Conservation (phyloP, 257 asterid species). For the Plectranthus barbatus region DNA sequence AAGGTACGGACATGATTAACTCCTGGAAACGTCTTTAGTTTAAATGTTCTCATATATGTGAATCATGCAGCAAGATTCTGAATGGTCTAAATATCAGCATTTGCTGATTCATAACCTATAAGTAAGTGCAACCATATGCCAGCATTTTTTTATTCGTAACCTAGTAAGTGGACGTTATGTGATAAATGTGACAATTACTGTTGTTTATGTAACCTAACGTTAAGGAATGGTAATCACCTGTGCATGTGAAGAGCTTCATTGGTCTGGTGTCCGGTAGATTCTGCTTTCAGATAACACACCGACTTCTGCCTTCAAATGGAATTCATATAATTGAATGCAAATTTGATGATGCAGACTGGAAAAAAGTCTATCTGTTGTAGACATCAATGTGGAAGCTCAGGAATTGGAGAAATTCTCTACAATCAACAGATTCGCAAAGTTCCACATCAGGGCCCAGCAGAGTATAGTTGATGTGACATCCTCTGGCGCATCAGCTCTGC, state of each 20-base stretch:
- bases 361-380: constrained; percentile 29
- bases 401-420: constrained; percentile 57
- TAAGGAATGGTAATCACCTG: neutral
- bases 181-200: neutral
- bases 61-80: neutral
- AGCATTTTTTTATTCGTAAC: neutral
- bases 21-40: neutral
- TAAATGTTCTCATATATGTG: neutral
- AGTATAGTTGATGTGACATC: constrained; percentile 29
- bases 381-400: constrained; percentile 39
- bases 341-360: constrained; percentile 53
- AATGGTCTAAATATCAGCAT: neutral
- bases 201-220: neutral
- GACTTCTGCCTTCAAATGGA: neutral
- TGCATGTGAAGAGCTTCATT: neutral
- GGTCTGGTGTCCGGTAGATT: neutral
- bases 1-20: constrained; percentile 27
- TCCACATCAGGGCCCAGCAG: constrained; percentile 37
- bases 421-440: constrained; percentile 55
- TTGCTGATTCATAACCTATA: neutral
- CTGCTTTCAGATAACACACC: neutral
- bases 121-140: neutral
- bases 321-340: neutral
- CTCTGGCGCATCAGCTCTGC: constrained; percentile 17
- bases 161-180: neutral